phyloP scores from a whole-genome alignment of 2,329 filamentous ascomycete genomes.

The Fusarium napiforme region DNA sequence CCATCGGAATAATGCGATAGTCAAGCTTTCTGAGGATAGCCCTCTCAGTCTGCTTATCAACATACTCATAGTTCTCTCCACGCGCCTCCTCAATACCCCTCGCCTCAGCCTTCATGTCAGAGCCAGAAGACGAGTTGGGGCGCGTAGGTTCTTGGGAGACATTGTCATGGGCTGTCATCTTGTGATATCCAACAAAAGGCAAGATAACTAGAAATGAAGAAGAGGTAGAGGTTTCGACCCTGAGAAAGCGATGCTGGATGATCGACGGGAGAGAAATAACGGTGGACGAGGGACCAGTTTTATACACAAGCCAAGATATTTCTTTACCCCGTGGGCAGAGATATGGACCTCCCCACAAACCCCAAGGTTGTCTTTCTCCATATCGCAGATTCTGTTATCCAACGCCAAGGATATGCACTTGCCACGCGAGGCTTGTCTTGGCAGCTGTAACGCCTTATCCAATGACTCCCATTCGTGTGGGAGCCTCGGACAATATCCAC shows the following conservation, averaged over 20 bases:
- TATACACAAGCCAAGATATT: constrained; percentile 28
- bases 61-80: constrained; percentile 25
- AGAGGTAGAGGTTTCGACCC: too few species aligned
- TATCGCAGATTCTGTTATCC: constrained; percentile 4
- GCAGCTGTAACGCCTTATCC: constrained; percentile 1
- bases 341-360: neutral
- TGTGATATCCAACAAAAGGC: too few species aligned
- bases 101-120: constrained; percentile 5
- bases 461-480: neutral
- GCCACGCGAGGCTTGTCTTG: constrained; percentile 23
- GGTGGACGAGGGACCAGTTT: neutral
- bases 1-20: constrained; percentile 47
- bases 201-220: too few species aligned
- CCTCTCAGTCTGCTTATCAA: constrained; percentile 36
- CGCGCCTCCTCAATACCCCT: constrained; percentile 31
- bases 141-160: constrained; percentile 8
- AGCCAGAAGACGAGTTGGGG: constrained; percentile 36
- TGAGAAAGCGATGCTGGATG: neutral
- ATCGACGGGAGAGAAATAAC: neutral
- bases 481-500: neutral
- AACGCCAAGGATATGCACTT: constrained; percentile 18
- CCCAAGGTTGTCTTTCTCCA: neutral
- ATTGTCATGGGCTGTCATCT: constrained; percentile 15
- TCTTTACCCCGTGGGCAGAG: neutral
- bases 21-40: constrained; percentile 46